Evolutionary conservation across 495 filamentous ascomycete genomes (phyloP).

Genomic region (Aeminium ludgeri): DNA sequence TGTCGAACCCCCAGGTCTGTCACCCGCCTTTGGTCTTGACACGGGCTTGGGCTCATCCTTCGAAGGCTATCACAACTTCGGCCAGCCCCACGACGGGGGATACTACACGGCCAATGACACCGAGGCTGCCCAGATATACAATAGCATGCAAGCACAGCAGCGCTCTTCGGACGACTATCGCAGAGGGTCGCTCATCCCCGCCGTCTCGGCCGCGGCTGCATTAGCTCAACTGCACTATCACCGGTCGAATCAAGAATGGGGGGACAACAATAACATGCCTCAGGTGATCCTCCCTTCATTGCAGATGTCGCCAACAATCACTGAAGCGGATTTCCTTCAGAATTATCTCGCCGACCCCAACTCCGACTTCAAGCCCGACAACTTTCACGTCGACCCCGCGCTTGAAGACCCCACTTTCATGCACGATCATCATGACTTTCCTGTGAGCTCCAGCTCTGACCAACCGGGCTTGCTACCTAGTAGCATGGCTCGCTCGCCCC

Average conservation of each 20-base stretch:
- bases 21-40: slow-evolving; percentile 15
- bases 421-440: slow-evolving; percentile 28
- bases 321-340: slow-evolving; percentile 19
- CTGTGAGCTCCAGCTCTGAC: slow-evolving; percentile 22
- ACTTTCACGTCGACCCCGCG: slow-evolving; percentile 11
- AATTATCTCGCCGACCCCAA: slow-evolving; percentile 14
- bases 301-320: slow-evolving; percentile 14
- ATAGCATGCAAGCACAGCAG: slow-evolving; percentile 31
- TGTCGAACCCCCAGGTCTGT: slow-evolving; percentile 14
- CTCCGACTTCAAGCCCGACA: slow-evolving; percentile 16
- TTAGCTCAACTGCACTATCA: slow-evolving; percentile 76
- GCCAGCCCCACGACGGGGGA: slow-evolving; percentile 21
- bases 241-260: slow-evolving; percentile 54
- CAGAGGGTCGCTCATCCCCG: slow-evolving; percentile 42
- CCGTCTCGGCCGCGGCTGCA: slow-evolving; percentile 69
- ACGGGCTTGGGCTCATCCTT: slow-evolving; percentile 7
- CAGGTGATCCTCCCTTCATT: slow-evolving; percentile 16
- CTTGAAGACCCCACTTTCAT: slow-evolving; percentile 8
- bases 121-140: slow-evolving; percentile 46
- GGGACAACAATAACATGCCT: slow-evolving; percentile 5
- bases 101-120: slow-evolving; percentile 38
- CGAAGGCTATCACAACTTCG: slow-evolving; percentile 18
- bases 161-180: slow-evolving; percentile 51
- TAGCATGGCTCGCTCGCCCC: slow-evolving; percentile 62
- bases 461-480: slow-evolving; percentile 63